Percentiles rank a stretch among this genome's conserved stretches.
Evolutionary conservation across 768 basidiomycete genomes (phyloP).

Genomic region (Kwoniella mangroviensis): DNA sequence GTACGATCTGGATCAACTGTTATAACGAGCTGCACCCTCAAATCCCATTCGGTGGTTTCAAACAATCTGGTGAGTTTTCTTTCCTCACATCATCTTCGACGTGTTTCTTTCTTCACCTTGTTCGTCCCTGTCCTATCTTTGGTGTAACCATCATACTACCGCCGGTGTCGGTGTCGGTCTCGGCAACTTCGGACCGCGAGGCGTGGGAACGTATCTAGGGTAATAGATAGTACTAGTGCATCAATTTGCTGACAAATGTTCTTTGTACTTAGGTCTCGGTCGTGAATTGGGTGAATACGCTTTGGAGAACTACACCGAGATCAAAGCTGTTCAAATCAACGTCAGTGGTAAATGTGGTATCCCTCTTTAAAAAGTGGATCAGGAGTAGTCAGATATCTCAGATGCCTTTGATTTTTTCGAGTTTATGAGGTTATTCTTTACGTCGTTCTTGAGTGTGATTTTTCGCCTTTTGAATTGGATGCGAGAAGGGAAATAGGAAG

Average conservation of each 20-base stretch:
- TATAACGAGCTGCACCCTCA: constrained; percentile 70
- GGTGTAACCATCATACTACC: background rate
- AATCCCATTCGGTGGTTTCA: constrained; percentile 86
- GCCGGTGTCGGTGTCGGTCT: background rate
- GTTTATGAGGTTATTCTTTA: too few relatives aligned
- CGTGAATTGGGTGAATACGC: constrained; percentile 82
- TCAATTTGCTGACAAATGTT: background rate
- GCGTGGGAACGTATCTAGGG: constrained; percentile 5
- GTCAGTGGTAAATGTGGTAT: constrained; percentile 31
- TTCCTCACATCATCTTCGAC: background rate
- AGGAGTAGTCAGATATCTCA: background rate
- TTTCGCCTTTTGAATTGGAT: background rate
- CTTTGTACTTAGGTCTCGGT: constrained; percentile 62
- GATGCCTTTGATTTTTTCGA: too few relatives aligned
- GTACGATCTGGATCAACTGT: constrained; percentile 62
- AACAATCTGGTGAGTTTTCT: constrained; percentile 67
- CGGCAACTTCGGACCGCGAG: background rate
- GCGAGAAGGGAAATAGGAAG: background rate
- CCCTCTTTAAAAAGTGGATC: constrained; percentile 3
- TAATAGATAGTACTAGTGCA: background rate
- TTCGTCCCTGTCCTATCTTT: background rate
- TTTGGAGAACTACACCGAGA: constrained; percentile 64
- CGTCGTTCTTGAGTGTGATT: background rate
- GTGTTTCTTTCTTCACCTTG: constrained; percentile 8
- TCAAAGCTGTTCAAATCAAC: constrained; percentile 68